Percentiles rank a stretch among this genome's conserved stretches.
phyloP scores from a whole-genome alignment of 768 basidiomycete genomes.

The Mycena rebaudengoi region DNA sequence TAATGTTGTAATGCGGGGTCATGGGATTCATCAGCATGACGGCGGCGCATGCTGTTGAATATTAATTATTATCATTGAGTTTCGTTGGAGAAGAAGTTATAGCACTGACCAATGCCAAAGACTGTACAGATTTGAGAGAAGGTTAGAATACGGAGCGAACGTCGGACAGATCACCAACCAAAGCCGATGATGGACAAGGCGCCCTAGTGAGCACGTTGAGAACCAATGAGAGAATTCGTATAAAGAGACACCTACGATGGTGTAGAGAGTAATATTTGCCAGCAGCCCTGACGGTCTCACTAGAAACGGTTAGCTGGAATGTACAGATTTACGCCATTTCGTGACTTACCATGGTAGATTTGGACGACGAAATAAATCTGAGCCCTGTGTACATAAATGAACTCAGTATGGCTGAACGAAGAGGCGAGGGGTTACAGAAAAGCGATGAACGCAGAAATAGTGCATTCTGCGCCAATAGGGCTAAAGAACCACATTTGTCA shows the following conservation, averaged over 20 bases:
- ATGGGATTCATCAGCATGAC: constrained; percentile 13
- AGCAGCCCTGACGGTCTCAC: constrained; percentile 7
- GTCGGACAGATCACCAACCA: neutral
- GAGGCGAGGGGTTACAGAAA: too few species aligned
- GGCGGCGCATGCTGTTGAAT: constrained; percentile 2
- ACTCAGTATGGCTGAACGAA: too few species aligned
- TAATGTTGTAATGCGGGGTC: constrained; percentile 5
- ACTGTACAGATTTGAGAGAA: too few species aligned
- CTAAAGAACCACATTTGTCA: neutral
- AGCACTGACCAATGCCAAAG: too few species aligned
- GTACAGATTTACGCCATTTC: too few species aligned
- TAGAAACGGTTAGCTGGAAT: too few species aligned
- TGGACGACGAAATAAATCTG: constrained; percentile 20
- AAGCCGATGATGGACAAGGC: constrained; percentile 6
- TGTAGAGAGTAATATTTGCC: neutral
- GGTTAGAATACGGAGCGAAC: neutral
- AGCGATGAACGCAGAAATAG: constrained; percentile 1
- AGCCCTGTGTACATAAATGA: too few species aligned
- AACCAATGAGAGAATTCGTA: too few species aligned
- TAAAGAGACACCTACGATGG: too few species aligned
- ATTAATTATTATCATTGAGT: neutral
- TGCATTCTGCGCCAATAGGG: constrained; percentile 13
- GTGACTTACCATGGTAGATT: constrained; percentile 14
- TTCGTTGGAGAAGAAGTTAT: too few species aligned
- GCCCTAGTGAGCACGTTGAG: too few species aligned